Base-by-base conservation (phyloP, 257 asterid species). In the Ophiorrhiza pumila region DNA sequence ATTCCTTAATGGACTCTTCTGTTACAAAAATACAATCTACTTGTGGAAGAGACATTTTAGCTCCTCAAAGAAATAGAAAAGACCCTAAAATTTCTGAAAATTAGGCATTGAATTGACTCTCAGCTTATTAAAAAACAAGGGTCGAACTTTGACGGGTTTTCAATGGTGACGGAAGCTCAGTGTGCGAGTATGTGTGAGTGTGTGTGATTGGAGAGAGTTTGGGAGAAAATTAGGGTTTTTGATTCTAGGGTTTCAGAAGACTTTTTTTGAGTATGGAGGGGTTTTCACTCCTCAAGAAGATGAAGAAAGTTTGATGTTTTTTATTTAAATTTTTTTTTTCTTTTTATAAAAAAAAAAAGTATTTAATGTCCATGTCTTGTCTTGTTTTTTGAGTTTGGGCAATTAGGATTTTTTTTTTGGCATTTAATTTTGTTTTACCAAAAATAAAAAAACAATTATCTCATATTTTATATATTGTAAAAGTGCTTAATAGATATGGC, bases 1-100 rank as follows among this genome's bases (percentile, higher is more conserved):
- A 85, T 85, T 93, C 98, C 72, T 77, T 87, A 70, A 89, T 65
- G 71, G 92, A 81, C 43, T 83, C 95, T 43, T 91, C 97, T 60
- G 95, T 85, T 57, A 91, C 59, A 81, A 86, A 87, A 5, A 83
- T 42, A 73, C 91, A 90, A 83, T 93, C 87, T 47, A 87, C 73
- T 23, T 82, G 84, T 62, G 91, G 90, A 62, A 85, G 87, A 78
- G 97, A 83, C 98, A 93, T 93, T 49, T 65, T 79, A 17, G 47
- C 47, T 55, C 65, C 65, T 29, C 65, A 68, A 27, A 39, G 22
- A 34, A 61, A 70, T 39, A 68, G 3, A 73, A 58, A 69, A 27
- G n/a, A 32, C 74, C 72, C 63, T 59, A 60, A 29, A 57, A 47
- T 34, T 47, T 59, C 35, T 39, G 60, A 49, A 60, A 69, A 32